Base-by-base conservation (phyloP, 768 basidiomycete species). In the Hygrocybe punicea region DNA sequence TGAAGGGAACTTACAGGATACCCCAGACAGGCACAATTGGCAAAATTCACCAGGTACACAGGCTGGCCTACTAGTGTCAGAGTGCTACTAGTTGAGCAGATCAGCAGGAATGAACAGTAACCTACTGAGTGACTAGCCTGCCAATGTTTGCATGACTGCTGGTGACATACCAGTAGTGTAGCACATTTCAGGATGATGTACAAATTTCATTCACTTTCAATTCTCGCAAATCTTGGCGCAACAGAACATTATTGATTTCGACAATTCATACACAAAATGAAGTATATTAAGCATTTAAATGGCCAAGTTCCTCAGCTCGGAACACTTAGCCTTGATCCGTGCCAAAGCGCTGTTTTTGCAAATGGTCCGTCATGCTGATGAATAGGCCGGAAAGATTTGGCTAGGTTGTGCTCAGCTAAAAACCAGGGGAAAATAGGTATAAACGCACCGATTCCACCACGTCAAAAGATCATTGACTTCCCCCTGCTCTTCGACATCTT, bases 381-480 rank as follows among this genome's bases (percentile, higher is more conserved):
- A 29, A 35, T 33, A 51, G 21, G 13, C 34, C 14, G 24, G 50
- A 51, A 51, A 51, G 16, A 51, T 34, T 51, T 51, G 33, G 16
- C 35, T 33, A 25, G 14, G 14, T 25, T 16, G 33, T 33, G 6
- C 13, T 25, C n/a, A 51, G n/a, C n/a, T 14, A 51, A 29, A 51
- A 51, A 16, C 11, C 13, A 51, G 35, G 10, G 25, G 5, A 23
- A 36, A 51, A 3, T 51, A 11, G 23, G 23, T 21, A 42, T 16
- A 42, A 29, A 37, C 56, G 13, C 21, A 58, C 57, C 51, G 25
- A 53, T 58, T 53, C 57, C 57, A 58, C 57, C 57, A 58, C n/a
- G 29, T 19, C 10, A 52, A 25, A 10, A 58, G 51, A 8, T 23
- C 51, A 36, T 58, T 46, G 11, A 53, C 51, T 25, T 58, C 57